phyloP scores from a whole-genome alignment of 805 yeast species.

The Sporopachydermia lactativora region DNA sequence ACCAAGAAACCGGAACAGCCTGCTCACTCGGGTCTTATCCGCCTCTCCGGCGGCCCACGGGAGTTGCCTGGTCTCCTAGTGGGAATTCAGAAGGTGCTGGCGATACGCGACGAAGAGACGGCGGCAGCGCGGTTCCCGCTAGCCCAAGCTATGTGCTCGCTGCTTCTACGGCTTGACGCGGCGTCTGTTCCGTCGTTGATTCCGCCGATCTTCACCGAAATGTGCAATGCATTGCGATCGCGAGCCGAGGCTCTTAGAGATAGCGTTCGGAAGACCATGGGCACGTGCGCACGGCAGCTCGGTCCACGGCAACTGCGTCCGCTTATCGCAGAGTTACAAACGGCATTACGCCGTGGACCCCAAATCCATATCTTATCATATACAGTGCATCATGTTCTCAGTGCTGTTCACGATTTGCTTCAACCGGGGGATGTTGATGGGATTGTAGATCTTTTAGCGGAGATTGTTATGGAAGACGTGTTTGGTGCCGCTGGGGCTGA shows the following conservation, averaged over 20 bases:
- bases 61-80: too few species aligned
- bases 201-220: conserved; percentile 71
- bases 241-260: conserved; percentile 83
- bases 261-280: conserved; percentile 61
- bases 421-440: conserved; percentile 66
- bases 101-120: conserved; percentile 64
- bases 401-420: conserved; percentile 32
- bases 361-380: conserved; percentile 87
- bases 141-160: conserved; percentile 64
- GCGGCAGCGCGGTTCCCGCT: conserved; percentile 62
- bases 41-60: not conserved
- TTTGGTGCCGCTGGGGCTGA: conserved; percentile 90
- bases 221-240: conserved; percentile 82
- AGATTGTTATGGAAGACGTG: conserved; percentile 77
- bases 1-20: not conserved
- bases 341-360: conserved; percentile 77
- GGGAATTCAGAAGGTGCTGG: conserved; percentile 9
- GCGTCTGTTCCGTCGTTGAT: conserved; percentile 42
- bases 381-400: conserved; percentile 65
- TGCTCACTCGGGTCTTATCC: not conserved
- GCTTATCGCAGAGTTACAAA: conserved; percentile 60
- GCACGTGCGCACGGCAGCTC: conserved; percentile 44
- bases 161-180: conserved; percentile 46
- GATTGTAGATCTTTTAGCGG: conserved; percentile 43
- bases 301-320: conserved; percentile 68